Evolutionary conservation across 306 rosid species (phyloP).

Genomic region (Geum urbanum): DNA sequence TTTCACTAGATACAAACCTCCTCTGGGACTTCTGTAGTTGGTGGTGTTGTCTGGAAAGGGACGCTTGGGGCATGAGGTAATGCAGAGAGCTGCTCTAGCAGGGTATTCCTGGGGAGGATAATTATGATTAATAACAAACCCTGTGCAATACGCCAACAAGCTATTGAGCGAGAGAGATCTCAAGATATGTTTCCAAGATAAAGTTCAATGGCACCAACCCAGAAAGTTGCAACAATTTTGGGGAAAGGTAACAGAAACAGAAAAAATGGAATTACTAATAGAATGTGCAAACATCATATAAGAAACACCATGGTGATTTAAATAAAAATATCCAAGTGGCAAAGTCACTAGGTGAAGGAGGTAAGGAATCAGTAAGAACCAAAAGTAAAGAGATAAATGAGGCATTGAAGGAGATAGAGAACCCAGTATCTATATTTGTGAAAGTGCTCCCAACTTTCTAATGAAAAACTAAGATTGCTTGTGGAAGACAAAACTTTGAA

Average conservation of each 20-base stretch:
- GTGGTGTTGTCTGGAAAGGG: conserved; percentile 70
- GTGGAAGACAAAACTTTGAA: neutral
- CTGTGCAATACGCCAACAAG: neutral
- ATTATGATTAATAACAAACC: neutral
- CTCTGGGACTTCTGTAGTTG: conserved; percentile 56
- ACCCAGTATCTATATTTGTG: too few relatives aligned
- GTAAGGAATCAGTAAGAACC: neutral
- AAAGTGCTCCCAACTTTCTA: neutral
- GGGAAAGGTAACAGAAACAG: neutral
- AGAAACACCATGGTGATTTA: neutral
- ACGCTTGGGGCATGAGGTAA: conserved; percentile 78
- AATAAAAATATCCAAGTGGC: neutral
- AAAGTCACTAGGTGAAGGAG: neutral
- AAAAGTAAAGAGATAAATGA: neutral
- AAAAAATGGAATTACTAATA: neutral
- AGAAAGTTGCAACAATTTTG: neutral
- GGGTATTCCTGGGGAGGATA: conserved; percentile 36
- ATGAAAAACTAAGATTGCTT: neutral
- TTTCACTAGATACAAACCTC: conserved; percentile 43
- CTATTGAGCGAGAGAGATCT: neutral
- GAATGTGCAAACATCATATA: neutral
- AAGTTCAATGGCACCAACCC: neutral
- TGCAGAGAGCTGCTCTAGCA: conserved; percentile 70
- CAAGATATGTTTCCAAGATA: conserved; percentile 6
- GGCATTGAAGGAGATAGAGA: neutral